Evolutionary conservation across 805 yeast genomes (phyloP).

Genomic region (Teunomyces pallodes): DNA sequence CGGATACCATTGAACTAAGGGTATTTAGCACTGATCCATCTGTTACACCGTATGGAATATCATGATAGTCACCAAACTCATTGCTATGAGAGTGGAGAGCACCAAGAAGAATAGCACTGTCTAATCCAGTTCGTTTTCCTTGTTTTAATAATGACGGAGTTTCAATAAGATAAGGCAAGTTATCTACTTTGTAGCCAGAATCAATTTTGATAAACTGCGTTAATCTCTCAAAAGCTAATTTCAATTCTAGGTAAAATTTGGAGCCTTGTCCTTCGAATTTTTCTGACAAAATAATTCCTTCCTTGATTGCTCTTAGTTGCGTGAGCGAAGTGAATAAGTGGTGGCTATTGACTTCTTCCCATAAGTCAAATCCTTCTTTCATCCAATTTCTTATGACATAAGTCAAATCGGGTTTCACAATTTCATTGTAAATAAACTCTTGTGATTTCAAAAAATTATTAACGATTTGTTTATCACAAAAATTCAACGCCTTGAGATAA

Average conservation of each 20-base stretch:
- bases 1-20: conserved; percentile 55
- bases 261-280: conserved; percentile 18
- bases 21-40: conserved; percentile 62
- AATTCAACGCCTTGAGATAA: conserved; percentile 46
- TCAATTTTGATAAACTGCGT: conserved; percentile 37
- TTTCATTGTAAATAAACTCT: conserved; percentile 45
- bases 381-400: conserved; percentile 65
- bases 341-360: conserved; percentile 81
- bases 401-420: conserved; percentile 67
- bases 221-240: conserved; percentile 30
- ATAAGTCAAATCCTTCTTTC: conserved; percentile 71
- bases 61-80: conserved; percentile 31
- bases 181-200: conserved; percentile 36
- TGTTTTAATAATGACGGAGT: conserved; percentile 49
- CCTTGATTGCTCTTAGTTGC: conserved; percentile 65
- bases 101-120: conserved; percentile 68
- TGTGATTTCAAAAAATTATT: conserved; percentile 27
- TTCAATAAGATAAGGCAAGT: conserved; percentile 62
- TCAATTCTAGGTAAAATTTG: conserved; percentile 27
- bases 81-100: conserved; percentile 46
- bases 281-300: conserved; percentile 47
- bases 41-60: conserved; percentile 61
- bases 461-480: conserved; percentile 20
- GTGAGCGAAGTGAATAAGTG: conserved; percentile 80
- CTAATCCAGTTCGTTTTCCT: conserved; percentile 66